Evolutionary conservation across 106 monocot species (phyloP), one percentile per base, ranked within the genome.

Genomic region (Hemerocallis citrina): DNA sequence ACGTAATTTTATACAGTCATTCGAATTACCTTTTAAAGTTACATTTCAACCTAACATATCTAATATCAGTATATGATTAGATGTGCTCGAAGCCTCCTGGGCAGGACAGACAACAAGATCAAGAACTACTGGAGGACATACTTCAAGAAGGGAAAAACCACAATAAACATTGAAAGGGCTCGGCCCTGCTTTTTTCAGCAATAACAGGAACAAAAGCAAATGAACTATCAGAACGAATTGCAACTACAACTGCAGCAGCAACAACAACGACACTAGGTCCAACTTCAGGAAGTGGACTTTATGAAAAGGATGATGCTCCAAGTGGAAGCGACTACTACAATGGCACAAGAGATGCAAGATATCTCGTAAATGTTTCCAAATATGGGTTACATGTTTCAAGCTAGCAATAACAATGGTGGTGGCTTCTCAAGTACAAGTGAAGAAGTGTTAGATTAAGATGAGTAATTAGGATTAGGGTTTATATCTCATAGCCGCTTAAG

Each of bases 61-160:
- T 38, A 38, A 5, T 11, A 5, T 38, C 11, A 38, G 37, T 38
- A 6, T 38, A 5, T 6, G 7, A 38, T 6, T 11, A 38, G 11
- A 38, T 38, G 81, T 55, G 89, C 84, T 0, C 65, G 81, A 32
- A 84, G 81, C 69, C 65, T 82, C 15, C 82, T 77, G 0, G 82
- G 81, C 14, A 82, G 81, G 61, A 82, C 81, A 0, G 81, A 82
- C 42, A 82, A 82, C 30, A 77, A 82, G 69, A 82, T 82, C 68
- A 82, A 82, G 69, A 82, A 82, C 69, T 82, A 74, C 75, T 84
- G 84, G 84, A 68, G 89, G 65, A 89, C 89, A 16, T 84, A 89
- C 55, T 84, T 77, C 72, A 89, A 89, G 77, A 81, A 75, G 65
- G 67, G 55, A 11, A 89, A 80, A 59, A 52, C 88, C 13, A 64